phyloP scores from a whole-genome alignment of 2,329 filamentous ascomycete genomes.

The Fusarium sp. region DNA sequence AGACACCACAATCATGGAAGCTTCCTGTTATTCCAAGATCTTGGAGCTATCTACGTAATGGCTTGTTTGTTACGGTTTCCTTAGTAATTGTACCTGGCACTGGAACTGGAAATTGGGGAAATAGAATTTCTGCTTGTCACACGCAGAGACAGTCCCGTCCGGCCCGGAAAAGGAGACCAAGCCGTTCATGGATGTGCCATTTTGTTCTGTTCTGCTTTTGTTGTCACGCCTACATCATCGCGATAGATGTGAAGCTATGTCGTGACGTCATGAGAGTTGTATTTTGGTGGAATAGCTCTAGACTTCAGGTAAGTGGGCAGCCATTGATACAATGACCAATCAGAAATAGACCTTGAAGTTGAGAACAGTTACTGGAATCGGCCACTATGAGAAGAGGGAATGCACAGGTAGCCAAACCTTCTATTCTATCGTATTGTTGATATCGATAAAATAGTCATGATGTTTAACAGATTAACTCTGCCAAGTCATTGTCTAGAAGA shows the following conservation, averaged over 20 bases:
- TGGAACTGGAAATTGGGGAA: background rate
- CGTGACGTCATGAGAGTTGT: conserved; percentile 42
- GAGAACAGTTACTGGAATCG: background rate
- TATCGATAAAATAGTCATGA: background rate
- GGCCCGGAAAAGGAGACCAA: conserved; percentile 3
- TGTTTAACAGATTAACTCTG: background rate
- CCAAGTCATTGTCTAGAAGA: background rate
- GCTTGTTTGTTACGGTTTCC: background rate
- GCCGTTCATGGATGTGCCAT: background rate
- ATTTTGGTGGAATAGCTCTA: conserved; percentile 10
- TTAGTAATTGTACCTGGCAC: conserved; percentile 5
- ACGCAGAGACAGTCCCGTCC: background rate
- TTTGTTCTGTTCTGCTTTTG: background rate
- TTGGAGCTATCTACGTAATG: conserved; percentile 30
- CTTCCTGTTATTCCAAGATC: conserved; percentile 28
- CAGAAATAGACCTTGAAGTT: background rate
- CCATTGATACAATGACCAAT: background rate
- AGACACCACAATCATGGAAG: conserved; percentile 23
- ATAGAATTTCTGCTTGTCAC: conserved; percentile 25
- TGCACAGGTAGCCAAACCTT: background rate
- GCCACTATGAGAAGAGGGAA: background rate
- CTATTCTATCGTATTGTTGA: background rate
- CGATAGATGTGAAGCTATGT: conserved; percentile 23
- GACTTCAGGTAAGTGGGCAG: background rate
- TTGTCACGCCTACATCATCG: conserved; percentile 43